Base-by-base conservation (phyloP, 169 alveolate genomes). In the Plasmodium adleri region DNA sequence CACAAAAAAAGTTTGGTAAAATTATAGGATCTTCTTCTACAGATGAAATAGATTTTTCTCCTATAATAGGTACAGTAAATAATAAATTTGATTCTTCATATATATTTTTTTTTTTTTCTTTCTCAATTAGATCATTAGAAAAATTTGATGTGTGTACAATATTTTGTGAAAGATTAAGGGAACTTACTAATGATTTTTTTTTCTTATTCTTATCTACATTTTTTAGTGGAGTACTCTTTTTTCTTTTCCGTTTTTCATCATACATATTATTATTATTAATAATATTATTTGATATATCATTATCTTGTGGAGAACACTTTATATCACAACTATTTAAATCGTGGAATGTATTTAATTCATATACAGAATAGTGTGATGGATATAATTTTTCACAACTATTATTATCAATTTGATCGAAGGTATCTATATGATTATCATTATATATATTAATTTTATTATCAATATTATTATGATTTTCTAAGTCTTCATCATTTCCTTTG, bases 21-120 rank as follows among this genome's bases (percentile, higher is more conserved):
- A 83, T 70, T 13, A 83, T 68, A 56, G 91, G 91, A 70, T 83
- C 91, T 24, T 83, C 91, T 72, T 83, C 91, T 83, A 83, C 67
- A 12, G 91, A 83, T 1, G 91, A 83, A 39, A 60, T 12, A 5
- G 91, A 83, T 58, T 83, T 83, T 60, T 83, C 91, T 13, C 91
- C 91, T 68, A 83, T 83, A 45, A 83, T 32, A 72, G 91, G 91
- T 70, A 83, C 62, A 17, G 91, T 83, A 59, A 83, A 83, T 83
- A 83, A 60, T 39, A 83, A 32, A 68, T 83, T 83, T 28, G 80
- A 32, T 39, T 39, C 47, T 39, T 39, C 2, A 17, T 6, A 56
- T 22, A 17, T 7, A 10, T 43, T 20, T 49, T 68, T 50, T 15
- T 32, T 28, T 45, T 26, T 47, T 12, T 83, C 91, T 83, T 83